Evolutionary conservation across 768 basidiomycete genomes (phyloP), one percentile per base, ranked within the genome.

Genomic region (Lanmaoa pseudosensibilis): DNA sequence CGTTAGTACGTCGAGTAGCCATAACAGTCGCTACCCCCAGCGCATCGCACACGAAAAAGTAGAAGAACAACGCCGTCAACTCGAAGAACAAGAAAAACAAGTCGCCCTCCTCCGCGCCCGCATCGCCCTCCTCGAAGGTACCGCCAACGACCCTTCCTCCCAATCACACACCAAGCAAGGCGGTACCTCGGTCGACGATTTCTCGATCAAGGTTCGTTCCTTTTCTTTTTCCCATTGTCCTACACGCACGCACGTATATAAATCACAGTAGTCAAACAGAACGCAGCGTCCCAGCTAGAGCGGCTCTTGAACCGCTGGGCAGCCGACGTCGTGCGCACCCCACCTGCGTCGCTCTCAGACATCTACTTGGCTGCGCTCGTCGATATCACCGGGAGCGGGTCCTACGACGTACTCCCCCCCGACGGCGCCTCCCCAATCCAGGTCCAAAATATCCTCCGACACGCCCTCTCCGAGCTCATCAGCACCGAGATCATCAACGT

Each of bases 1-100:
- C n/a, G n/a, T n/a, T n/a, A n/a, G n/a, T n/a, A n/a, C n/a, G n/a
- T n/a, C n/a, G n/a, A n/a, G n/a, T n/a, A n/a, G n/a, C n/a, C n/a
- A n/a, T n/a, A n/a, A n/a, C n/a, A n/a, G n/a, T n/a, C n/a, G n/a
- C n/a, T n/a, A n/a, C n/a, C n/a, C n/a, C n/a, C 27, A 30, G 90
- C 83, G 89, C 52, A 88, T 92, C 68, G 91, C 91, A 30, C 91
- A 93, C 76, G 87, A 92, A 71, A 92, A 89, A 71, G 91, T 93
- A 61, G 91, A 93, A 70, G 83, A 87, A 62, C 91, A 93, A 68
- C 78, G 91, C 12, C 66, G 65, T 13, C 90, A 93, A 65, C 80
- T 93, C 21, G 87, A 91, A 65, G 87, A 90, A 68, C 91, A 92
- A 68, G 92, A 94, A 60, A 78, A 83, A 59, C 90, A 92, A 69